A percentile compares a stretch with the other conserved stretches of the same genome.
Evolutionary conservation across 2,329 filamentous ascomycete species (phyloP).

Genomic region (Gaeumannomyces tritici): DNA sequence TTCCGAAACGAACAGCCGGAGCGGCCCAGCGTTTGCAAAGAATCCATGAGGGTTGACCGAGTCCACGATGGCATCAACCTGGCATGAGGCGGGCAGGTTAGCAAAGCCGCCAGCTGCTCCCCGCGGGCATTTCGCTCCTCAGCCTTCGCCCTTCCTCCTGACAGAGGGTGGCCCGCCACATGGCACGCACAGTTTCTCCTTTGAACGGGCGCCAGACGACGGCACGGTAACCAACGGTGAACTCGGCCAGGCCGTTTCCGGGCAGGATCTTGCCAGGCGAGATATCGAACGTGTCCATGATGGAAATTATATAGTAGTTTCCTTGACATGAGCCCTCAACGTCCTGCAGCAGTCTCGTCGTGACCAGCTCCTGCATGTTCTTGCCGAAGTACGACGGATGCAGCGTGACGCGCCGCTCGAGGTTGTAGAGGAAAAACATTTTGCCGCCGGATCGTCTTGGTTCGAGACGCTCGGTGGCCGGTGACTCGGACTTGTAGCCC

Average conservation of each 20-base stretch:
- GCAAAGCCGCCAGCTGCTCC: neutral
- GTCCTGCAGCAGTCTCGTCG: slow-evolving; percentile 79
- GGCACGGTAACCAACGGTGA: slow-evolving; percentile 88
- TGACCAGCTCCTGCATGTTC: slow-evolving; percentile 86
- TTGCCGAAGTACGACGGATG: slow-evolving; percentile 96
- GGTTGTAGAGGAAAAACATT: slow-evolving; percentile 98
- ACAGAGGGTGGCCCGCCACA: neutral
- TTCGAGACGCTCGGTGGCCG: no score
- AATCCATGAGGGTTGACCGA: slow-evolving; percentile 89
- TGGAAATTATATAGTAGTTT: slow-evolving; percentile 94
- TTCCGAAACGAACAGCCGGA: slow-evolving; percentile 71
- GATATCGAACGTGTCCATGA: slow-evolving; percentile 94
- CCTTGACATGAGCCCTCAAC: slow-evolving; percentile 94
- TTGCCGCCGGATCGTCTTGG: slow-evolving; percentile 12
- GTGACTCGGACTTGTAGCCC: no score
- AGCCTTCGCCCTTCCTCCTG: no score
- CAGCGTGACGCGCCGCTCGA: slow-evolving; percentile 88
- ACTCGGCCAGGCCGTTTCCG: slow-evolving; percentile 84
- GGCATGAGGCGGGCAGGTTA: slow-evolving; percentile 10
- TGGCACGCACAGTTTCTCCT: slow-evolving; percentile 76
- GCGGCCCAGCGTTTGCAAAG: slow-evolving; percentile 72
- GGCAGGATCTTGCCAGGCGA: slow-evolving; percentile 88
- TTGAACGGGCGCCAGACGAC: slow-evolving; percentile 98
- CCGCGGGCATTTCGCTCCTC: no score
- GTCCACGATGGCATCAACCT: slow-evolving; percentile 91